Evolutionary conservation across 2,329 filamentous ascomycete species (phyloP), one percentile per base, ranked within the genome.

Genomic region (Dactylellina drechsleri): DNA sequence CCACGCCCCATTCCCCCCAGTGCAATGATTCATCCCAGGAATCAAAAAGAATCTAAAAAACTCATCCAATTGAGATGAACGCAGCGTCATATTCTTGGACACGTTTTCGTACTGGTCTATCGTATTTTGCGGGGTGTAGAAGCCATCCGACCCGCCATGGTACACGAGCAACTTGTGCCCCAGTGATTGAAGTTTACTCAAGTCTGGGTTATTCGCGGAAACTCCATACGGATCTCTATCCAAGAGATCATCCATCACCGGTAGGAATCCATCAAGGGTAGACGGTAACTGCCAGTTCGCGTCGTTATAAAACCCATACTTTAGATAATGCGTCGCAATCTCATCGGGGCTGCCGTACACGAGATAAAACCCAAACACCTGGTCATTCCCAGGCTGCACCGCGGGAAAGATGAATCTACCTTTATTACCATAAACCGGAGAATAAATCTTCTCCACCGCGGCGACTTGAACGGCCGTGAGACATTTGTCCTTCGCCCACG

Each of bases 81-180:
- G 56, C 10, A 73, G 18, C 13, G 54, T 53, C 68, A 73, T 73
- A 26, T 66, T 73, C 18, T 49, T 43, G 13, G 54, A 53, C 0
- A 41, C 47, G 54, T 45, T 28, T 20, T 73, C 61, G 61, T 73
- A 73, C 4, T 54, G 20, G 2, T 43, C 54, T 0, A 47, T 23
- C 5, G 68, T 40, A n/a, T 45, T 60, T 41, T 65, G 53, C 13
- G 50, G 41, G 10, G 54, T 54, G 2, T 41, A 54, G 36, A 56
- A 57, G 1, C 60, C 60, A n/a, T 73, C 68, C n/a, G 47, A 54
- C 12, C 16, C 79, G 0, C 84, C 84, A 73, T 86, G 85, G 78
- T 85, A 86, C 77, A 84, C 80, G 6, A 86, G 57, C 13, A 85
- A 80, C 78, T 84, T 85, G 12, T 83, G 81, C 6, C 84, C 84